Percentiles rank a stretch among this genome's conserved stretches.
These are phyloP conservation scores for Sanghuangporus sanghuang DNA, from an alignment of 1,284 basidiomycete genomes.

Conservation along the genomic window DNA sequence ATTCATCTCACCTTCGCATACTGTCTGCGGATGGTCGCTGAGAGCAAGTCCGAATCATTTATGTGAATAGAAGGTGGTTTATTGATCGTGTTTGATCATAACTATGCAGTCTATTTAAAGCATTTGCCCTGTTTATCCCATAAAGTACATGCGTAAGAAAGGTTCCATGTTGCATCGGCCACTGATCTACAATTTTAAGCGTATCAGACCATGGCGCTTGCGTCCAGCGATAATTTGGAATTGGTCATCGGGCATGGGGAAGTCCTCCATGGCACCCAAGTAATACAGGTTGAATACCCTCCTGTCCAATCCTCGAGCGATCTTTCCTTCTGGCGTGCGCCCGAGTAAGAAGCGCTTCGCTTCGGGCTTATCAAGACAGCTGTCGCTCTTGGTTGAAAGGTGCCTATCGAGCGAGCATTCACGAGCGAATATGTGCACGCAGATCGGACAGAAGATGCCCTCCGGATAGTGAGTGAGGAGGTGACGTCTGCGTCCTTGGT, in stretches of 20 bases:
- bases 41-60: too few relatives aligned
- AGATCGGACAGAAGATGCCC: conserved; percentile 12
- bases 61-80: too few relatives aligned
- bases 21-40: too few relatives aligned
- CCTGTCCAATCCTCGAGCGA: neutral
- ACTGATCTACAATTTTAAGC: neutral
- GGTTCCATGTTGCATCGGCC: too few relatives aligned
- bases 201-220: neutral
- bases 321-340: neutral
- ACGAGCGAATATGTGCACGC: neutral
- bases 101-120: too few relatives aligned
- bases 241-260: conserved; percentile 8
- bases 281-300: conserved; percentile 8
- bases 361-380: neutral
- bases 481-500: conserved; percentile 3
- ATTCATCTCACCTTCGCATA: too few relatives aligned
- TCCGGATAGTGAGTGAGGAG: conserved; percentile 8
- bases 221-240: conserved; percentile 7
- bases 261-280: conserved; percentile 11
- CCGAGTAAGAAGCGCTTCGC: neutral
- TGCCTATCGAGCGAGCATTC: conserved; percentile 7
- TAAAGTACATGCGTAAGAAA: too few relatives aligned
- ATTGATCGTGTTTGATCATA: too few relatives aligned
- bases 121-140: too few relatives aligned
- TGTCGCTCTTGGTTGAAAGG: neutral